A percentile compares a stretch with the other conserved stretches of the same genome.
These are phyloP conservation scores for Starmerella lactis-condensi DNA, from an alignment of 805 yeast genomes.

Conservation along the genomic window DNA sequence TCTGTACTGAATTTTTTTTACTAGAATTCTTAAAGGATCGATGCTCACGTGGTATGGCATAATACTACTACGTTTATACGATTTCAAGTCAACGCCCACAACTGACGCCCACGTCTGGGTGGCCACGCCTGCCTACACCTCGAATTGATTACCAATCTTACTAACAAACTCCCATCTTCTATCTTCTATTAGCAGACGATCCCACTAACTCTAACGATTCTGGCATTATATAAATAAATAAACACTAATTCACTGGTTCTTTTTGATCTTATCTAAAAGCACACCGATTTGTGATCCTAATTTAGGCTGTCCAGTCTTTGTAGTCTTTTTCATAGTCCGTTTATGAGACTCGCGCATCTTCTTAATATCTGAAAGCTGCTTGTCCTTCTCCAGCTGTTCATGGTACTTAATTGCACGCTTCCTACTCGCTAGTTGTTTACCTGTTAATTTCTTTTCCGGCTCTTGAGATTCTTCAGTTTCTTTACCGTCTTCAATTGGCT, in stretches of 20 bases:
- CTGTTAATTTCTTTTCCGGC: conserved; percentile 17
- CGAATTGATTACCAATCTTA: no score
- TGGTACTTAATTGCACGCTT: conserved; percentile 28
- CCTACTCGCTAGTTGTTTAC: conserved; percentile 26
- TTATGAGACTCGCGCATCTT: conserved; percentile 29
- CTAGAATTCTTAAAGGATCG: background rate
- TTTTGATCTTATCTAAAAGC: conserved; percentile 55
- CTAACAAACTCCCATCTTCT: no score
- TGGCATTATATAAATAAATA: background rate
- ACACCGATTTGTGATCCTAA: conserved; percentile 79
- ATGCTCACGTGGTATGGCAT: no score
- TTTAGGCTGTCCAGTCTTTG: conserved; percentile 66
- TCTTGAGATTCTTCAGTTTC: conserved; percentile 7
- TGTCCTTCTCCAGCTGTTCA: conserved; percentile 27
- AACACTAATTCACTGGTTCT: conserved; percentile 1
- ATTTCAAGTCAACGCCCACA: background rate
- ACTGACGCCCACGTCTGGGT: background rate
- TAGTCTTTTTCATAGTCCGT: conserved; percentile 33
- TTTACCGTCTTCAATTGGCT: conserved; percentile 5
- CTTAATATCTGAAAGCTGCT: conserved; percentile 25
- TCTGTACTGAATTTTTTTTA: background rate
- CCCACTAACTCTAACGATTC: no score
- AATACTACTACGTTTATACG: no score
- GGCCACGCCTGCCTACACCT: conserved; percentile 1
- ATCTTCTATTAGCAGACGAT: no score